A percentile compares a stretch with the other conserved stretches of the same genome.
Conservation (phyloP, 1,284 basidiomycete genomes). For the Xerocomus nothofagi region DNA sequence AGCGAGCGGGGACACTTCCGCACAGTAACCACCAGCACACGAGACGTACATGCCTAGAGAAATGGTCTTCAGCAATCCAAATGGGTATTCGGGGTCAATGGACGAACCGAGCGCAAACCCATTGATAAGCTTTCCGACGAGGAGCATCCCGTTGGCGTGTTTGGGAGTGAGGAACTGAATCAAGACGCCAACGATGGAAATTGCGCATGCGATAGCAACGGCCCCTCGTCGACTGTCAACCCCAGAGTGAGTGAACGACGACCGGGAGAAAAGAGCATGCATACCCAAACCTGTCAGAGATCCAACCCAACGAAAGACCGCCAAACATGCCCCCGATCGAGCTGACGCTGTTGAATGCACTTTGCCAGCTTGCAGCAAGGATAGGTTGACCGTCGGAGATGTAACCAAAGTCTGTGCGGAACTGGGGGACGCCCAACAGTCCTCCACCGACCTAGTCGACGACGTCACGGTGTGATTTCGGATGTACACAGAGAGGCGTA, state of each 20-base stretch:
- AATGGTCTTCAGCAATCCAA: neutral
- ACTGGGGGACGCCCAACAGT: slow-evolving; percentile 27
- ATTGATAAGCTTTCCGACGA: slow-evolving; percentile 32
- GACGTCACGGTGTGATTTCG: neutral
- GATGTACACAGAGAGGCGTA: neutral
- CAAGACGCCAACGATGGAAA: slow-evolving; percentile 29
- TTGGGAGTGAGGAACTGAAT: slow-evolving; percentile 29
- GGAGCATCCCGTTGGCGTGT: slow-evolving; percentile 27
- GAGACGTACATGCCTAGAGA: slow-evolving; percentile 30
- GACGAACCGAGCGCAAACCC: slow-evolving; percentile 27
- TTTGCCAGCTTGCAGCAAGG: slow-evolving; percentile 33
- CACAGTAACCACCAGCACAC: slow-evolving; percentile 29
- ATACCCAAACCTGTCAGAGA: slow-evolving; percentile 27
- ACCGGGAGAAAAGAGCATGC: neutral
- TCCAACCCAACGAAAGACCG: slow-evolving; percentile 27
- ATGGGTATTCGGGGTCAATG: neutral
- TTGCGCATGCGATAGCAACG: slow-evolving; percentile 18
- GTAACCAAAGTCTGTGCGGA: slow-evolving; percentile 32
- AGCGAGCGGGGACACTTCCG: slow-evolving; percentile 32
- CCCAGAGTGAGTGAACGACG: neutral
- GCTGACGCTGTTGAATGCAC: slow-evolving; percentile 30
- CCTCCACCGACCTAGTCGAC: slow-evolving; percentile 23
- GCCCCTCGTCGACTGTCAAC: slow-evolving; percentile 24
- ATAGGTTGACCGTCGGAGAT: slow-evolving; percentile 4
- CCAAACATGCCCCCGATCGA: slow-evolving; percentile 31